These are phyloP conservation scores for Solanum corneliomulleri DNA, from an alignment of 257 asterid genomes.

Conservation along the genomic window DNA sequence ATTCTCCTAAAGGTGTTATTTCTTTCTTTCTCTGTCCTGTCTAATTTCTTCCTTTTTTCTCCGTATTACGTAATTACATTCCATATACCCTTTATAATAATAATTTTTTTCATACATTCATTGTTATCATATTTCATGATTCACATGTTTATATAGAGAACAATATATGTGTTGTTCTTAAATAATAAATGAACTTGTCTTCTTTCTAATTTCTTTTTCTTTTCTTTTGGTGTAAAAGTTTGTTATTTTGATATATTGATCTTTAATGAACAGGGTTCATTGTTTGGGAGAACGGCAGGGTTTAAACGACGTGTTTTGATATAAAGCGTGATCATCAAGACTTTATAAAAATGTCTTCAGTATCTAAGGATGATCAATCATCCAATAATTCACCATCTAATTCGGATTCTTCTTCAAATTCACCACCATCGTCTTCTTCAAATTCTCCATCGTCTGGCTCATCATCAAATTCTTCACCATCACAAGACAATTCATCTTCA, in stretches of 20 bases:
- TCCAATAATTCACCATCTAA: not conserved
- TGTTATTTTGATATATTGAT: not conserved
- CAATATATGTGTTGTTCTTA: not conserved
- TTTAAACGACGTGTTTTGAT: not conserved
- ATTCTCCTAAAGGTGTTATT: slow-evolving; percentile 24
- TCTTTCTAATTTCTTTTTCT: too few relatives aligned
- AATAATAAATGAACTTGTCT: too few relatives aligned
- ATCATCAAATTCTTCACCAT: not conserved
- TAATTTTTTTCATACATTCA: not conserved
- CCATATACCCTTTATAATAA: not conserved
- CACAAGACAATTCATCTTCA: not conserved
- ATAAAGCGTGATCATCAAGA: not conserved
- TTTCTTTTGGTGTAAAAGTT: not conserved
- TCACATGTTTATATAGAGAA: not conserved
- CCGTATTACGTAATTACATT: not conserved
- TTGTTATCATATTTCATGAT: not conserved
- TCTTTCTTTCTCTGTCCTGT: not conserved
- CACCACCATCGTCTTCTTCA: not conserved
- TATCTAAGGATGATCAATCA: not conserved
- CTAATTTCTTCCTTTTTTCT: not conserved
- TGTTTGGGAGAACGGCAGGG: slow-evolving; percentile 1
- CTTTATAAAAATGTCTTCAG: not conserved
- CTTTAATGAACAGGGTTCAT: not conserved
- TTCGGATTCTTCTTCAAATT: not conserved
- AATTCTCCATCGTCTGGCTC: not conserved